Evolutionary conservation across 2,329 filamentous ascomycete genomes (phyloP), one percentile per base, ranked within the genome.

Genomic region (Pseudocercospora cruenta): DNA sequence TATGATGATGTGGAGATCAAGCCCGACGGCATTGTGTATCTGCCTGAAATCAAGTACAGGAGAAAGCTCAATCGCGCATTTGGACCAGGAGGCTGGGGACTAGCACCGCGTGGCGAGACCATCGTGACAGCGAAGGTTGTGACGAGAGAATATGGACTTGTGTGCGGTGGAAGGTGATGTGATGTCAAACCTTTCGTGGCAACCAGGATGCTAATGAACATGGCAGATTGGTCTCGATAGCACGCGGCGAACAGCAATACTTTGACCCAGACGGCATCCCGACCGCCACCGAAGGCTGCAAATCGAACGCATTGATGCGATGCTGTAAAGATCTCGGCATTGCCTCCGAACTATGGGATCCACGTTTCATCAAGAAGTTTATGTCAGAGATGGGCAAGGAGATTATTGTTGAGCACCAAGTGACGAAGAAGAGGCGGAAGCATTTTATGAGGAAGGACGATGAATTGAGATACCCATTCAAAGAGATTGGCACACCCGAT

Each of bases 271-370:
- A 97, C 72, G 91, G 91, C 63, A 93, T 99, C 69, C 93, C 95
- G 26, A 97, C 94, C 1, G 94, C 95, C 8, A 94, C 94, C 67
- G 95, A 99, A 81, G 95, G 95, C 61, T 96, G 93, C 85, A 97
- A 97, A 97, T 97, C 93, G 69, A 99, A 99, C 78, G 95, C 95
- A 12, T 85, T 99, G 71, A 96, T 98, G 89, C 91, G 95, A 65
- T 98, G 94, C 86, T 98, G 95, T 84, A 99, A 99, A 83, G 95
- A 99, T 79, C 82, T 99, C 33, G 95, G 95, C 39, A 91, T 99
- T 70, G 95, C 93, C 1, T 94, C 91, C 70, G 95, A 99, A 81
- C 86, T 99, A 21, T 99, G 95, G 95, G 95, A 99, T 81, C 95
- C 95, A 39, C 84, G 91, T 63, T 99, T 91, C 82, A 93, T 98